phyloP scores from a whole-genome alignment of 164 flowering plant genomes.

The Chloranthus sessilifolius region DNA sequence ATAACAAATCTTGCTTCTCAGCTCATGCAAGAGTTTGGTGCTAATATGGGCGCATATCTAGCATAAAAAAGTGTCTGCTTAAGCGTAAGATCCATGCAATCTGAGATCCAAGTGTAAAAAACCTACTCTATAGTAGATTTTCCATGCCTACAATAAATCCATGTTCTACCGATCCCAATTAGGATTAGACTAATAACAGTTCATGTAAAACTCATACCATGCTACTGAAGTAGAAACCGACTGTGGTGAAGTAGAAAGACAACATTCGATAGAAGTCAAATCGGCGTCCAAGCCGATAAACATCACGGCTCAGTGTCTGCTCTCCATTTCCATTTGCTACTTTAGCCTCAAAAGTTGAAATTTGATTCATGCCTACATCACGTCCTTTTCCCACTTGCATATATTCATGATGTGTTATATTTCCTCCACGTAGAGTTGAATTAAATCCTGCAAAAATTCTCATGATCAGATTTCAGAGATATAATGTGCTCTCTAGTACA shows the following conservation, averaged over 20 bases:
- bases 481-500: not conserved
- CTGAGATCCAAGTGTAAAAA: too few species aligned
- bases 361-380: constrained; percentile 98
- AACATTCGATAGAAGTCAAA: constrained; percentile 97
- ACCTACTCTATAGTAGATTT: too few species aligned
- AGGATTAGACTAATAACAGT: too few species aligned
- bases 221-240: constrained; percentile 96
- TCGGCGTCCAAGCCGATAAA: constrained; percentile 91
- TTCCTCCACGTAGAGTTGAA: constrained; percentile 88
- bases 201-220: constrained; percentile 80
- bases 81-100: too few species aligned
- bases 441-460: constrained; percentile 57
- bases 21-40: too few species aligned
- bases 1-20: too few species aligned
- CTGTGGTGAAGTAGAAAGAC: constrained; percentile 92
- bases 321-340: constrained; percentile 99
- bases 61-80: too few species aligned
- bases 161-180: too few species aligned
- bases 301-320: constrained; percentile 95
- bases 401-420: constrained; percentile 90
- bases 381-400: constrained; percentile 98
- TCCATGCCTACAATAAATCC: too few species aligned
- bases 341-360: constrained; percentile 92
- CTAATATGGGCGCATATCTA: too few species aligned
- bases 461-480: constrained; percentile 1